These are phyloP conservation scores for Penicillium capsulatum DNA, from an alignment of 2,329 filamentous ascomycete species.

Conservation along the genomic window DNA sequence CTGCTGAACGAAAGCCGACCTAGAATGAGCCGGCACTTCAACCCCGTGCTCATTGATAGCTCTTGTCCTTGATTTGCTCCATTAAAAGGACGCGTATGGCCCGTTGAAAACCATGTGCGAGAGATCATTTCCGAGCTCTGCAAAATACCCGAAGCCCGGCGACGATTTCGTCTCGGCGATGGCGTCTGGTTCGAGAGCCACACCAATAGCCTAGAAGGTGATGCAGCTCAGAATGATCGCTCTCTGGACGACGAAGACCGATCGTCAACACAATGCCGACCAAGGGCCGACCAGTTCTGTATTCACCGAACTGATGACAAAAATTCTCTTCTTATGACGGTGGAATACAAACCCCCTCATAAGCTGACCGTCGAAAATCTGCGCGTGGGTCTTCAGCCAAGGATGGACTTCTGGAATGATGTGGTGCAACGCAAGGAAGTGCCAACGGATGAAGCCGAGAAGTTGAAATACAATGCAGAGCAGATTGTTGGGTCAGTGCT, in stretches of 20 bases:
- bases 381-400: constrained; percentile 13
- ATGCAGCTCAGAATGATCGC: constrained; percentile 1
- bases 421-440: constrained; percentile 16
- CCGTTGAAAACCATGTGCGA: constrained; percentile 12
- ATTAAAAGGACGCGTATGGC: constrained; percentile 14
- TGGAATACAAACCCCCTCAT: constrained; percentile 22
- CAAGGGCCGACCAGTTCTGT: constrained; percentile 21
- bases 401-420: constrained; percentile 20
- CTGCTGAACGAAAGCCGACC: no score
- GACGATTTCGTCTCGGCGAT: constrained; percentile 21
- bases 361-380: constrained; percentile 18
- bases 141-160: constrained; percentile 24
- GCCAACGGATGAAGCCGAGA: constrained; percentile 14
- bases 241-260: constrained; percentile 5
- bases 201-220: constrained; percentile 4
- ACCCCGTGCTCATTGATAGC: no score
- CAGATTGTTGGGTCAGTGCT: constrained; percentile 20
- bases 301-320: constrained; percentile 18
- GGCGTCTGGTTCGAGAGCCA: constrained; percentile 19
- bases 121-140: constrained; percentile 29
- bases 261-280: constrained; percentile 6
- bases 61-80: no score
- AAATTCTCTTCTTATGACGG: constrained; percentile 13
- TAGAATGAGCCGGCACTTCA: no score
- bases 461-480: constrained; percentile 25